phyloP scores from a whole-genome alignment of 768 basidiomycete genomes.

The Suillus placidus region DNA sequence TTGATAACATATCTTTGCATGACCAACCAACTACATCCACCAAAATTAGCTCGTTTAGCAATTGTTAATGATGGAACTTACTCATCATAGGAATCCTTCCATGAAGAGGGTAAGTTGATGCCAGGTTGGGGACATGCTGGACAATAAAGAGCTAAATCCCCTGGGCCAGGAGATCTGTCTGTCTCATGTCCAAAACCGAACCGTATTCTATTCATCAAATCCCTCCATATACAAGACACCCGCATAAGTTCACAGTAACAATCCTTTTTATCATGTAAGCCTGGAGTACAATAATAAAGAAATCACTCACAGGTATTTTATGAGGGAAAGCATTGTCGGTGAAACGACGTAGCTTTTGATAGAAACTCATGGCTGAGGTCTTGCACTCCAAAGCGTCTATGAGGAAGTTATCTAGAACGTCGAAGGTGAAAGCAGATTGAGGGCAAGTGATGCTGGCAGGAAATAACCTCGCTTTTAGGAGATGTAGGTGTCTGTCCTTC shows the following conservation, averaged over 20 bases:
- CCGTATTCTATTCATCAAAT: not conserved
- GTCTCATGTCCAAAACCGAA: slow-evolving; percentile 4
- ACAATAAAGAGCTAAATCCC: slow-evolving; percentile 11
- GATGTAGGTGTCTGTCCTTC: slow-evolving; percentile 13
- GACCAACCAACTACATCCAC: not conserved
- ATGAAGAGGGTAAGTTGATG: slow-evolving; percentile 11
- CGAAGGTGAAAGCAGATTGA: slow-evolving; percentile 24
- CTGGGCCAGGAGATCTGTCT: not conserved
- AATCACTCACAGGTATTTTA: not conserved
- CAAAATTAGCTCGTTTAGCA: no score
- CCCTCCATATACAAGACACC: not conserved
- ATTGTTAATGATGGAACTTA: not conserved
- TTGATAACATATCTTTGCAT: slow-evolving; percentile 5
- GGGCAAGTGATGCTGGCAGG: slow-evolving; percentile 16
- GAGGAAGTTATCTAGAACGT: slow-evolving; percentile 21
- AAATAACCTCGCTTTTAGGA: slow-evolving; percentile 14
- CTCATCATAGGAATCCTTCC: not conserved
- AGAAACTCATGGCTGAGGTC: slow-evolving; percentile 7
- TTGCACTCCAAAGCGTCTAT: slow-evolving; percentile 23
- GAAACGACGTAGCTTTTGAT: not conserved
- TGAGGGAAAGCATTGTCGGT: slow-evolving; percentile 3
- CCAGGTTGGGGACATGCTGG: slow-evolving; percentile 12
- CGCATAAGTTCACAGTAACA: slow-evolving; percentile 6
- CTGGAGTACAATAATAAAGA: not conserved
- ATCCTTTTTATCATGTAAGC: slow-evolving; percentile 1